Evolutionary conservation across 495 filamentous ascomycete species (phyloP), one percentile per base, ranked within the genome.

Genomic region (Penicillium desertorum): DNA sequence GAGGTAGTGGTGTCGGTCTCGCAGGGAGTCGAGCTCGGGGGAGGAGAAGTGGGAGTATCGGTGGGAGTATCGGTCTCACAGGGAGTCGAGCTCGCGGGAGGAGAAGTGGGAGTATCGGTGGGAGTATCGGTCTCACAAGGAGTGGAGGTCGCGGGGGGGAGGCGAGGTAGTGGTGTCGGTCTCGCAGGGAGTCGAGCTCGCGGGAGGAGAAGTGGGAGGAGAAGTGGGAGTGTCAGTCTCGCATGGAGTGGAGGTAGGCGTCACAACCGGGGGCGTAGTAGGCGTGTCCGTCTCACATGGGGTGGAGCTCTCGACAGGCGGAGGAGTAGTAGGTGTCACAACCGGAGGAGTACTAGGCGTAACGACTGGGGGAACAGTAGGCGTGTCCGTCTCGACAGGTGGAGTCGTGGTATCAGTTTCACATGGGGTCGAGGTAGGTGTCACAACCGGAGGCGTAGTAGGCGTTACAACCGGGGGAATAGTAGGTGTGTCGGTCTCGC

Each of bases 311-410:
- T 27, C 34, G 4, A 45, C 32, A 17, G 60, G 56, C 5, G 51
- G 17, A 47, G 51, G 17, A 47, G 60, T 61, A 5, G 54, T 58
- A 12, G 23, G 56, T 60, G 57, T 62, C 63, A 16, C 63, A 23
- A 23, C 22, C 22, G 22, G 22, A 23, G 22, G 22, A 23, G 22
- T 23, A 23, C 22, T 23, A 23, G 22, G 22, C 22, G 22, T 23
- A 3, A 23, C 22, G 22, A 23, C 22, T 23, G 22, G 22, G 22
- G 22, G 22, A 23, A 23, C 22, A 17, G 44, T 29, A 10, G 46
- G 20, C 1, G 52, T 54, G 2, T 49, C 27, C 4, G 61, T 62
- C 30, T 45, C 47, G 14, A 41, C 46, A 4, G 29, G 25, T 16
- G 52, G 52, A 6, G 58, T 30, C 0, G 25, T 27, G 25, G 56